Evolutionary conservation across 176 grass and related monocot species (phyloP), one percentile per base, ranked within the genome.

Genomic region (Raddia distichophylla): DNA sequence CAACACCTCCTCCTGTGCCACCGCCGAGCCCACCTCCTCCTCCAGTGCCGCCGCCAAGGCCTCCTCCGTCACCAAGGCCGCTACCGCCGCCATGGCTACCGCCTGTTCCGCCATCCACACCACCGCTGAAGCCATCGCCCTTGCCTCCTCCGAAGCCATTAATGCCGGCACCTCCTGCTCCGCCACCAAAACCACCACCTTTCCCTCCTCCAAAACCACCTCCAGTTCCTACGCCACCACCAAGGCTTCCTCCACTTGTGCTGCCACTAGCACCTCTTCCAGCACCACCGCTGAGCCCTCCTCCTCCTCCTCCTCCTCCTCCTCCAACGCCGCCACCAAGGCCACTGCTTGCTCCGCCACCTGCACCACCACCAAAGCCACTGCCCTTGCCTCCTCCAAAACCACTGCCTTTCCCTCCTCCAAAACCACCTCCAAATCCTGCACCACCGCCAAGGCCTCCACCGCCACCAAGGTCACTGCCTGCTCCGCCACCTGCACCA

Each of bases 241-340:
- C 57, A 3, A 22, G 3, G 12, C 62, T 57, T 0, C 82, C 82
- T 1, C 81, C 67, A 27, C 27, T 1, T 1, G 33, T 33, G 0
- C 69, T 34, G 2, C 14, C 5, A 6, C 78, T 65, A 0, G 40
- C 43, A 0, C 83, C 83, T 0, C 50, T 60, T 27, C 74, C 74
- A 1, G 61, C 61, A 0, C 84, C 84, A 7, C 84, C 76, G 1
- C 50, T 71, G 0, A 10, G 34, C 6, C 80, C 83, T 10, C 75
- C 83, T 3, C 66, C 74, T 0, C 17, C 64, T 3, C 66, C 74
- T 0, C 17, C 64, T n/a, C 80, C 83, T 10, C 75, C 83, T 3
- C 66, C 74, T 0, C 17, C 64, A 11, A 64, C 82, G 0, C 53
- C 60, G 5, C 81, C 27, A 1, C 27, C 27, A 27, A 27, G 27